Conservation (phyloP, 2,329 filamentous ascomycete genomes). For the Aspergillus sp. region DNA sequence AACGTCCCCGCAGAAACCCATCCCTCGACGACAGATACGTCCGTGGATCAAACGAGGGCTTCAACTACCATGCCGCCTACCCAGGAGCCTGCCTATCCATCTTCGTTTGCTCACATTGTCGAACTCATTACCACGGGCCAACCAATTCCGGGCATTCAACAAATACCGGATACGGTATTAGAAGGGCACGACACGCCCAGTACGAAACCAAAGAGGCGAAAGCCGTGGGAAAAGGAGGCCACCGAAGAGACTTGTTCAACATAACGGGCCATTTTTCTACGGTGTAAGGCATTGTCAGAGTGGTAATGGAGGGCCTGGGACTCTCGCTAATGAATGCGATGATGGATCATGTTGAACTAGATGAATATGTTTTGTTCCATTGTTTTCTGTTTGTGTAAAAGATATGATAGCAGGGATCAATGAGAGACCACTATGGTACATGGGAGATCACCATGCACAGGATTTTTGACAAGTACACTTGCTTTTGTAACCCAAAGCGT, state of each 20-base stretch:
- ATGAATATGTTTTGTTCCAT: too few relatives aligned
- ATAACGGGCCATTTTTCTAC: too few relatives aligned
- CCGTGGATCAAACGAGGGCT: slow-evolving; percentile 11
- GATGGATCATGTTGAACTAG: too few relatives aligned
- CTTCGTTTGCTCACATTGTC: slow-evolving; percentile 80
- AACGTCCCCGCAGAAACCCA: slow-evolving; percentile 6
- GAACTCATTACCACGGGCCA: slow-evolving; percentile 79
- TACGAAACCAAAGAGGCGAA: slow-evolving; percentile 55
- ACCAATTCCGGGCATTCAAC: slow-evolving; percentile 80
- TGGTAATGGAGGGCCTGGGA: too few relatives aligned
- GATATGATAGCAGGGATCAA: slow-evolving; percentile 3
- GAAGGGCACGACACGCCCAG: slow-evolving; percentile 64
- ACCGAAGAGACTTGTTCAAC: not conserved
- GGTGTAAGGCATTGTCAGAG: too few relatives aligned
- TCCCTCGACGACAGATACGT: slow-evolving; percentile 7
- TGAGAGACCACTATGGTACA: slow-evolving; percentile 10
- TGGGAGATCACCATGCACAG: slow-evolving; percentile 3
- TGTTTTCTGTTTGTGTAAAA: not conserved
- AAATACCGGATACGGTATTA: slow-evolving; percentile 79
- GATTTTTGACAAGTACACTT: slow-evolving; percentile 4
- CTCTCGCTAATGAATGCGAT: too few relatives aligned
- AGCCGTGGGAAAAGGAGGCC: slow-evolving; percentile 74
- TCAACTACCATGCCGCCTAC: slow-evolving; percentile 39
- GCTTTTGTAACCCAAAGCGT: slow-evolving; percentile 19
- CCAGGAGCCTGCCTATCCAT: slow-evolving; percentile 66